Conservation (phyloP, 148 eudicot species). For the Salicornia ramosissima region DNA sequence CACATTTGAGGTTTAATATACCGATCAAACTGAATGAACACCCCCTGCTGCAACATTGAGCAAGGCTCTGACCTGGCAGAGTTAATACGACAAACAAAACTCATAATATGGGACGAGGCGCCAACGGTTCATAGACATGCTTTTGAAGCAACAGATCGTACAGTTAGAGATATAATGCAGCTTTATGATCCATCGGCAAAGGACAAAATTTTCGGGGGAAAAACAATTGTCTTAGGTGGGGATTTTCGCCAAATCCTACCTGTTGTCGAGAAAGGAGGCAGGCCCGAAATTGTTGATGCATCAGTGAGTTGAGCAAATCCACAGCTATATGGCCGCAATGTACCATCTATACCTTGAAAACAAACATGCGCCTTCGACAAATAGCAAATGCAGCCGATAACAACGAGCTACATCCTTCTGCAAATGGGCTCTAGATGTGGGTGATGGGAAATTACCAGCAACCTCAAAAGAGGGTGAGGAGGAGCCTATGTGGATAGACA, state of each 20-base stretch:
- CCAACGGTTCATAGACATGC: constrained; percentile 18
- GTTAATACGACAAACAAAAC: neutral
- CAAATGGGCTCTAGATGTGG: constrained; percentile 11
- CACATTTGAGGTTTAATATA: constrained; percentile 6
- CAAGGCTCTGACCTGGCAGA: neutral
- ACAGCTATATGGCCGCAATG: neutral
- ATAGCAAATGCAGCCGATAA: neutral
- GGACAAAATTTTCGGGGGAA: constrained; percentile 1
- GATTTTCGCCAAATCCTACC: constrained; percentile 7
- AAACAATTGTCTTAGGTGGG: neutral
- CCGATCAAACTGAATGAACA: neutral
- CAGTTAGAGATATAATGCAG: neutral
- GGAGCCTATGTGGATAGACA: neutral
- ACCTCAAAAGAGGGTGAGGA: neutral
- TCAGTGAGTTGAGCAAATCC: neutral
- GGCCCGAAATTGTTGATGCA: constrained; percentile 2
- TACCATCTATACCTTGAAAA: neutral
- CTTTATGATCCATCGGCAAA: neutral
- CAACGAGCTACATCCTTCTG: neutral
- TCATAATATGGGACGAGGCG: constrained; percentile 14
- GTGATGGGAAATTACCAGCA: neutral
- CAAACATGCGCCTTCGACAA: constrained; percentile 1
- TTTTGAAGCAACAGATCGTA: constrained; percentile 4
- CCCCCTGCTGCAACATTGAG: neutral
- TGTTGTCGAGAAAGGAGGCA: neutral